Evolutionary conservation across 1,284 basidiomycete species (phyloP), one percentile per base, ranked within the genome.

Genomic region (Puccinia coronata): DNA sequence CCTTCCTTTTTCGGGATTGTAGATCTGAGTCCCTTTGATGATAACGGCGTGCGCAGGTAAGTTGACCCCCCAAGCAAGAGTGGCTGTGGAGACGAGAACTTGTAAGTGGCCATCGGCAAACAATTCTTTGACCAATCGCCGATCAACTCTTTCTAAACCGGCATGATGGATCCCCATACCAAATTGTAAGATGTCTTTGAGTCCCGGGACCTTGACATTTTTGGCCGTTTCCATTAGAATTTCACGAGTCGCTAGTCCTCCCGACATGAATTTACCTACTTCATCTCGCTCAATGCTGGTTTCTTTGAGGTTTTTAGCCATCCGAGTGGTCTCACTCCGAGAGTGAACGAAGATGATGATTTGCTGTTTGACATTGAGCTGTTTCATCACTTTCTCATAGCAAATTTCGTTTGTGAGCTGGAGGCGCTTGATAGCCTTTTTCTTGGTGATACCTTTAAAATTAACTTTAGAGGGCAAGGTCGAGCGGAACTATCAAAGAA

Each of bases 21-120:
- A 99, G 83, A 99, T 96, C 87, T 99, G 96, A 0, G 97, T 99
- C 49, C 97, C 97, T 87, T 99, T 99, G 89, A 99, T 98, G 88
- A 99, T 96, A 87, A 98, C 96, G 2, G 95, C 94, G 84, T 99
- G 97, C 0, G 96, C 96, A 0, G 97, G 97, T 0, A 99, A 88
- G 86, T 99, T 99, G 87, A 99, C 96, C 89, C 97, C 97, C 97
- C 97, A 99, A 0, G 97, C 96, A 20, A 99, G 91, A 0, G 97
- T 99, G 8, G 96, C 97, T 0, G 97, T 99, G 86, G 94, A 98
- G 69, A 98, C 94, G 39, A 99, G 89, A 0, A 99, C 96, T 85
- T 98, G 95, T 36, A 99, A 89, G 55, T 94, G 92, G 0, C 95
- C 94, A 81, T 96, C 93, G 25, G 92, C 91, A 86, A 99, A 99